Evolutionary conservation across 148 eudicot genomes (phyloP).

Genomic region (Rhododendron molle): DNA sequence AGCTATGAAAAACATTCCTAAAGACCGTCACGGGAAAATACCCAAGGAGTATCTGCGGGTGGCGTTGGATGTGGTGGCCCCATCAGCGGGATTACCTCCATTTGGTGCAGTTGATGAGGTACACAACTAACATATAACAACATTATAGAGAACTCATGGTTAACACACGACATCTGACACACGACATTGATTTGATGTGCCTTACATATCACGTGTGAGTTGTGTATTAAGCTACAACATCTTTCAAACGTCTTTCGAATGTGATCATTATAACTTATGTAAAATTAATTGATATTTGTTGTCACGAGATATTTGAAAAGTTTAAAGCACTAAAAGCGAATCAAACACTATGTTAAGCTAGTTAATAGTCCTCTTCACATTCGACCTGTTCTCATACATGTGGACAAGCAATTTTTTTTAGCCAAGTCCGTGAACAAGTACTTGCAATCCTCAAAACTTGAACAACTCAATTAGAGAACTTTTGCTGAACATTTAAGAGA

Average conservation of each 20-base stretch:
- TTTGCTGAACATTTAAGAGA: background rate
- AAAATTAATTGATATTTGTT: background rate
- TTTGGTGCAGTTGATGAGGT: constrained; percentile 82
- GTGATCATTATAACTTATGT: too few species aligned
- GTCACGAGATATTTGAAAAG: too few species aligned
- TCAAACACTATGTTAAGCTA: too few species aligned
- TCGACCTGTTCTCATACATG: background rate
- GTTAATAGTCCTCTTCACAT: background rate
- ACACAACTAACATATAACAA: background rate
- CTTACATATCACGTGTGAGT: too few species aligned
- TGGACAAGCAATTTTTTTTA: background rate
- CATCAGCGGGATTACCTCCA: constrained; percentile 86
- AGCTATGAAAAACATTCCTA: constrained; percentile 46
- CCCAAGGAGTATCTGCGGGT: constrained; percentile 55
- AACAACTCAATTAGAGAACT: background rate
- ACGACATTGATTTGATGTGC: background rate
- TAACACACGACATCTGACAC: background rate
- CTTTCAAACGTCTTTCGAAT: background rate
- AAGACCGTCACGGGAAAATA: constrained; percentile 59
- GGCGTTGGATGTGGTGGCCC: constrained; percentile 66
- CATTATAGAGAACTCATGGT: background rate
- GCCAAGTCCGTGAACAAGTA: background rate
- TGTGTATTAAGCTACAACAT: background rate
- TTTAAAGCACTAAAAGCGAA: too few species aligned
- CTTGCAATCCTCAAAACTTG: background rate